Percentiles rank a stretch among this genome's conserved stretches.
phyloP scores from a whole-genome alignment of 1,284 basidiomycete species.

The Apiotrichum sp. region DNA sequence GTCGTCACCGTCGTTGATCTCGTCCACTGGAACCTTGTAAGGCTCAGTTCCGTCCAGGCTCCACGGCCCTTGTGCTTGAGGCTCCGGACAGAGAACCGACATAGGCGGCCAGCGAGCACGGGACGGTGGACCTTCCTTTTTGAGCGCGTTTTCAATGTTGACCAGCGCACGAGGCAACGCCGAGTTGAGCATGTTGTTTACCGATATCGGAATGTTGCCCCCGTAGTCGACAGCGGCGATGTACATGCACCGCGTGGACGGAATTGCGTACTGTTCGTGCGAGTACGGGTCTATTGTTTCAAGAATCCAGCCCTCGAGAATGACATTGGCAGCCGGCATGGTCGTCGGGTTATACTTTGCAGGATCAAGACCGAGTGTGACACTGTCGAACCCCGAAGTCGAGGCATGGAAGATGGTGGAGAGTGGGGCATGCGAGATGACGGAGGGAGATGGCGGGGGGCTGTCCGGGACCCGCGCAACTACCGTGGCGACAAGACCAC shows the following conservation, averaged over 20 bases:
- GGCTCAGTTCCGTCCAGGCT: conserved; percentile 30
- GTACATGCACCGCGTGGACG: conserved; percentile 84
- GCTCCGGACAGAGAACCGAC: conserved; percentile 30
- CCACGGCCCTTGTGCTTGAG: conserved; percentile 27
- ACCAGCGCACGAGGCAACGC: conserved; percentile 62
- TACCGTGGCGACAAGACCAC: conserved; percentile 73
- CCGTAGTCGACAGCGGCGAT: conserved; percentile 84
- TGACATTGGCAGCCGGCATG: conserved; percentile 72
- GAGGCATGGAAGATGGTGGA: conserved; percentile 66
- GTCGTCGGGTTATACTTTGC: conserved; percentile 70
- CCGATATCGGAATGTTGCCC: conserved; percentile 75
- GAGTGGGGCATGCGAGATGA: conserved; percentile 43
- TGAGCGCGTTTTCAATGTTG: conserved; percentile 64
- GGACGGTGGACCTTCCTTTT: conserved; percentile 55
- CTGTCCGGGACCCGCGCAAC: conserved; percentile 58
- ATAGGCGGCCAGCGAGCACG: conserved; percentile 60
- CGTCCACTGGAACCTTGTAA: conserved; percentile 28
- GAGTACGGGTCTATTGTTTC: conserved; percentile 97
- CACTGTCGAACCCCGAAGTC: conserved; percentile 63
- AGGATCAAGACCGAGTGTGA: conserved; percentile 53
- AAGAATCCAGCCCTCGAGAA: conserved; percentile 91
- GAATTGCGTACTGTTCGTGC: conserved; percentile 88
- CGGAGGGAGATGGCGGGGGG: conserved; percentile 45
- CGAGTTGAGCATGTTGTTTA: conserved; percentile 83
- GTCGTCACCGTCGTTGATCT: conserved; percentile 28